Base-by-base conservation (phyloP, 805 yeast species). In the Spathaspora boniae region DNA sequence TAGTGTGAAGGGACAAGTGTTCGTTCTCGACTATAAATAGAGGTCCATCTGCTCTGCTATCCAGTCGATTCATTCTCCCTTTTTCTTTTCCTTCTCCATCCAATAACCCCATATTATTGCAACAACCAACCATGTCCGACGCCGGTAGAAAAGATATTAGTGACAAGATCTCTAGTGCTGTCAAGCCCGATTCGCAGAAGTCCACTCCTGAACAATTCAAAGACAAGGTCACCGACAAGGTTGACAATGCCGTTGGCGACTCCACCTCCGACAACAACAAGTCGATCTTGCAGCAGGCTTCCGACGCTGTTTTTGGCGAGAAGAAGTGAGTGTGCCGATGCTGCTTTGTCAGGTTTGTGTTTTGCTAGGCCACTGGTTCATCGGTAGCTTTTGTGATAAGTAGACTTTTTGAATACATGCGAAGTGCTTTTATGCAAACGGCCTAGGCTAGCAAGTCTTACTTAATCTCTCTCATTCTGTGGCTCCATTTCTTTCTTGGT, bases 101-200 rank as follows among this genome's bases (percentile, higher is more conserved):
- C 25, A 22, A 22, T 11, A 11, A 11, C 11, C 11, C 12, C 25
- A 22, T 22, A 22, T 22, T 22, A 22, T 11, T 22, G 11, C 11
- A 22, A 32, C 29, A 38, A 32, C 26, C 25, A 29, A 48, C 16
- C 7, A 67, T 67, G 72, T 56, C 69, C 44, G 70, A 67, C 60
- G 38, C 54, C 27, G 72, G 72, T 44, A 61, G 72, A 56, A 59
- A 66, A 60, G 57, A 58, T 43, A 52, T 65, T 44, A 47, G 59
- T 37, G 70, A 63, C 52, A 67, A 67, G 49, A 49, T 62, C 40
- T 34, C 42, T 33, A 51, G 64, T 34, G 58, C 65, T 36, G 53
- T 66, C 22, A 65, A 54, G 51, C 72, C 72, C 49, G 67, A 67
- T 51, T 55, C 62, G 37, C 58, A 64, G 49, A 67, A 67, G 61